Evolutionary conservation across 495 filamentous ascomycete species (phyloP).

Genomic region (Hamigera avellanea): DNA sequence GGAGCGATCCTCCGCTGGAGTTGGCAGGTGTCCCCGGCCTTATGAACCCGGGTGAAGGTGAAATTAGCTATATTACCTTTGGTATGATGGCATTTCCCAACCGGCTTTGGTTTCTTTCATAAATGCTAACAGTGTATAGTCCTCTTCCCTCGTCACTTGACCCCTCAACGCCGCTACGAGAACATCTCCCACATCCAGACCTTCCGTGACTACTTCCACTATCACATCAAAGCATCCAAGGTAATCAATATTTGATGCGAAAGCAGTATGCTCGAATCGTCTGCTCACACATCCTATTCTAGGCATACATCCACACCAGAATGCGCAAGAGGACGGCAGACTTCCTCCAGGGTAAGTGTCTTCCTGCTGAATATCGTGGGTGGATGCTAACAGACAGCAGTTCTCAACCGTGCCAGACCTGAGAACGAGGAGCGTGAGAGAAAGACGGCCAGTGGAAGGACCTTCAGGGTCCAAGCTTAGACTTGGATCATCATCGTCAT

Average conservation of each 20-base stretch:
- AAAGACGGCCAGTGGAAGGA: slow-evolving; percentile 94
- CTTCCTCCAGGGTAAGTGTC: slow-evolving; percentile 75
- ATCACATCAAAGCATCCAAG: slow-evolving; percentile 99
- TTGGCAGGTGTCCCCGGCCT: slow-evolving; percentile 77
- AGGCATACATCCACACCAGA: slow-evolving; percentile 95
- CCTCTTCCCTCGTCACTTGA: slow-evolving; percentile 90
- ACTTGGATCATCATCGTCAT: not conserved
- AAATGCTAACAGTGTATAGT: slow-evolving; percentile 41
- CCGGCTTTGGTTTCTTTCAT: not conserved
- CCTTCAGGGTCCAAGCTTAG: slow-evolving; percentile 67
- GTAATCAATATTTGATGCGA: slow-evolving; percentile 21
- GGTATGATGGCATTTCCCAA: slow-evolving; percentile 39
- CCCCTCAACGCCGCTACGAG: slow-evolving; percentile 76
- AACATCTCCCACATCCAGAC: slow-evolving; percentile 99
- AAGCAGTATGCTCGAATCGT: slow-evolving; percentile 1
- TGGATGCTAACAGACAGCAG: slow-evolving; percentile 32
- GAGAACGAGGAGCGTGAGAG: slow-evolving; percentile 96
- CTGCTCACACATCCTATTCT: slow-evolving; percentile 7
- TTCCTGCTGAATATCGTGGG: not conserved
- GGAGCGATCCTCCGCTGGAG: slow-evolving; percentile 89
- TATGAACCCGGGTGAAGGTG: slow-evolving; percentile 54
- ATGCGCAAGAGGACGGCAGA: slow-evolving; percentile 96
- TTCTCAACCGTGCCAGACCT: slow-evolving; percentile 80
- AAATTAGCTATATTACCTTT: slow-evolving; percentile 96
- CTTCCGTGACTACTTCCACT: slow-evolving; percentile 99